These are phyloP conservation scores for Metarhizium anisopliae DNA, from an alignment of 2,329 filamentous ascomycete genomes.

Conservation along the genomic window DNA sequence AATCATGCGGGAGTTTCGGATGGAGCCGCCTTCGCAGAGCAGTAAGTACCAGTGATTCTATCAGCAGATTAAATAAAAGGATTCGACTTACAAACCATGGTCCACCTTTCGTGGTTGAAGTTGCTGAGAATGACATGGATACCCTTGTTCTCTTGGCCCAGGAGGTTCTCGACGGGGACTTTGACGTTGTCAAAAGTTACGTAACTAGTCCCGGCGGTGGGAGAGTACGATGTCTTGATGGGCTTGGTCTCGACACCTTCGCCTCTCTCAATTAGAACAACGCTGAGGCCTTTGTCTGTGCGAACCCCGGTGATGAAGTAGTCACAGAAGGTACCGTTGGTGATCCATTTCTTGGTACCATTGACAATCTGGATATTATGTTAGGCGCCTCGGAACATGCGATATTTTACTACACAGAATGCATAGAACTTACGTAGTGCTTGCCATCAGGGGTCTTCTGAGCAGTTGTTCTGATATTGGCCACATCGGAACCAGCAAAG, in stretches of 20 bases:
- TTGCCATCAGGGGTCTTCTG: conserved; percentile 67
- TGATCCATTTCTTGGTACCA: conserved; percentile 80
- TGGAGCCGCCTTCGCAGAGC: conserved; percentile 36
- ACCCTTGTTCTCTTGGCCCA: conserved; percentile 78
- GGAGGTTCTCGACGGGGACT: conserved; percentile 67
- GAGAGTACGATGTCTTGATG: conserved; percentile 76
- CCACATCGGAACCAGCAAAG: conserved; percentile 74
- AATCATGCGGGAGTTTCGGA: conserved; percentile 57
- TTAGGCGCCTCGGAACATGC: background rate
- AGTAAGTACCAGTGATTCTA: background rate
- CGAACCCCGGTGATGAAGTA: conserved; percentile 78
- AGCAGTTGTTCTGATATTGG: conserved; percentile 69
- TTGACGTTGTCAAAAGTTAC: conserved; percentile 82
- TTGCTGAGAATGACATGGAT: conserved; percentile 78
- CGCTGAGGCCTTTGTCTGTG: conserved; percentile 70
- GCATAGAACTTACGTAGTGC: conserved; percentile 48
- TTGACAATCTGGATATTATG: conserved; percentile 41
- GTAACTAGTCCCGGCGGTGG: conserved; percentile 68
- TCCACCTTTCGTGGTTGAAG: conserved; percentile 83
- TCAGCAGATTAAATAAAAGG: background rate
- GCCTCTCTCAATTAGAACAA: conserved; percentile 64
- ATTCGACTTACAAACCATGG: conserved; percentile 51
- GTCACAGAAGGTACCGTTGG: conserved; percentile 70
- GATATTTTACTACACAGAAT: background rate
- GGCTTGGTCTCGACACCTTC: conserved; percentile 68